Conservation (phyloP, 2,329 filamentous ascomycete species). For the Botryotinia globosa region DNA sequence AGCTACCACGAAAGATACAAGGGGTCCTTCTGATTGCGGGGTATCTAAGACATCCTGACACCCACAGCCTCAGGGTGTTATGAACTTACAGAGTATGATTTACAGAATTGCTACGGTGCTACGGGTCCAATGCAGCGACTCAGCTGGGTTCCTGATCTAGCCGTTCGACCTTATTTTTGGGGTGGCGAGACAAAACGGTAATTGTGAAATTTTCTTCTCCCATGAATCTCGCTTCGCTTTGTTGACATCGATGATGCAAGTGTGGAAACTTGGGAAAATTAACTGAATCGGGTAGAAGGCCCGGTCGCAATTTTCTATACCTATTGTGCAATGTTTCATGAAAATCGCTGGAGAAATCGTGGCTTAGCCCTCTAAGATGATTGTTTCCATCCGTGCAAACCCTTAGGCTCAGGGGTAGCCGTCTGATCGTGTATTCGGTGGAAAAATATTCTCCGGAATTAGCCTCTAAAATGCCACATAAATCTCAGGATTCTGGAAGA, state of each 20-base stretch:
- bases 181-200: background rate
- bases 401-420: background rate
- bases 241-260: background rate
- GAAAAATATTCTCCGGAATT: background rate
- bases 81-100: too few species aligned
- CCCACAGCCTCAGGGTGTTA: background rate
- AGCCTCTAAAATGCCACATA: background rate
- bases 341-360: background rate
- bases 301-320: background rate
- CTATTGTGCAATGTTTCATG: background rate
- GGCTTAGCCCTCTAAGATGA: background rate
- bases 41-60: background rate
- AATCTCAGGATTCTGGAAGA: background rate
- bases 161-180: background rate
- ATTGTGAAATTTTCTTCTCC: background rate
- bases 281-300: background rate
- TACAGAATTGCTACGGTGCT: background rate
- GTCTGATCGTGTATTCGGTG: background rate
- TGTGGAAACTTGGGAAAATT: background rate
- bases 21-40: conserved; percentile 2
- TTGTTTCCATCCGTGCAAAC: background rate
- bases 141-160: background rate
- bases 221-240: background rate
- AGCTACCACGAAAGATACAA: background rate
- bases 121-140: background rate